phyloP scores from a whole-genome alignment of 495 filamentous ascomycete species.

The Penicillium bovifimosum region DNA sequence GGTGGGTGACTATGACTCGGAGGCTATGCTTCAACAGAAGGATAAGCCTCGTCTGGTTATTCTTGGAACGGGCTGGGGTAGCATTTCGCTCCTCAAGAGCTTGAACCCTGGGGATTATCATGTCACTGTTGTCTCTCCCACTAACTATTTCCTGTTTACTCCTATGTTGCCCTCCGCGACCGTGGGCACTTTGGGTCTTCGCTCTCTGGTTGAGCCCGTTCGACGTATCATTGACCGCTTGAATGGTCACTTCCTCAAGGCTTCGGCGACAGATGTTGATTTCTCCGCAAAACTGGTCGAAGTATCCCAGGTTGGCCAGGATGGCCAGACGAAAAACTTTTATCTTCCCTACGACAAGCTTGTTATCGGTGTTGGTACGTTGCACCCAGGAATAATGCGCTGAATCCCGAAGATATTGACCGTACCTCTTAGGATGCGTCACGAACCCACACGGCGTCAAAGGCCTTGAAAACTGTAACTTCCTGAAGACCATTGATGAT shows the following conservation, averaged over 20 bases:
- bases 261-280: slow-evolving; percentile 77
- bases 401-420: neutral
- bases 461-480: slow-evolving; percentile 89
- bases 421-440: slow-evolving; percentile 55
- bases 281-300: slow-evolving; percentile 90
- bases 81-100: slow-evolving; percentile 84
- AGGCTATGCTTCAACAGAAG: slow-evolving; percentile 60
- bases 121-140: slow-evolving; percentile 87
- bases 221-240: slow-evolving; percentile 72
- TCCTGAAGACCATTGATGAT: slow-evolving; percentile 90
- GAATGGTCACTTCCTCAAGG: slow-evolving; percentile 85
- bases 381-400: neutral
- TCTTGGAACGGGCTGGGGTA: slow-evolving; percentile 92
- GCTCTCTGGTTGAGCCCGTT: slow-evolving; percentile 89
- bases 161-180: slow-evolving; percentile 97
- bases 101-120: slow-evolving; percentile 88
- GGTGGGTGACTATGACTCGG: slow-evolving; percentile 80
- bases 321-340: slow-evolving; percentile 68
- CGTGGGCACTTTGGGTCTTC: slow-evolving; percentile 86
- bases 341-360: slow-evolving; percentile 98
- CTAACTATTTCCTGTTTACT: slow-evolving; percentile 96
- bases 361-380: slow-evolving; percentile 81
- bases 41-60: slow-evolving; percentile 90
- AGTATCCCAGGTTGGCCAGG: slow-evolving; percentile 63
- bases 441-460: slow-evolving; percentile 96